A percentile compares a stretch with the other conserved stretches of the same genome.
Conservation (phyloP, 352 stramenopile species). For the Phytophthora sojae region DNA sequence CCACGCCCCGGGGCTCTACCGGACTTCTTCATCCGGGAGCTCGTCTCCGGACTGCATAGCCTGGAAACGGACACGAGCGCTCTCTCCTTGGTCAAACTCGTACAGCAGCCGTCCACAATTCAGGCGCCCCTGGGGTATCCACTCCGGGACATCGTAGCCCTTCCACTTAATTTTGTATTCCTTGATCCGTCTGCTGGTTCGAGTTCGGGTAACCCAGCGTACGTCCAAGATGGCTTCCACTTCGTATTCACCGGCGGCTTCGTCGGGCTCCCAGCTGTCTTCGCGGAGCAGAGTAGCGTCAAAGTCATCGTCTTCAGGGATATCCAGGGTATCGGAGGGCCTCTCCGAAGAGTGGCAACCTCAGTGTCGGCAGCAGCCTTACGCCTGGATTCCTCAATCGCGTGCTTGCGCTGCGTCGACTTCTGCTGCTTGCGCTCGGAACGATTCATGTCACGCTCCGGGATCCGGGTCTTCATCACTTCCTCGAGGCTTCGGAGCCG, state of each 20-base stretch:
- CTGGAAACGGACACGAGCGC: not conserved
- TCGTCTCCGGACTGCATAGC: not conserved
- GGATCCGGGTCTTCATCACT: too few species aligned
- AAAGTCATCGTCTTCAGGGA: slow-evolving; percentile 1
- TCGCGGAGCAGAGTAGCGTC: not conserved
- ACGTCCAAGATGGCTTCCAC: slow-evolving; percentile 9
- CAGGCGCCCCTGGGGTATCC: not conserved
- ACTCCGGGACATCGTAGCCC: slow-evolving; percentile 1
- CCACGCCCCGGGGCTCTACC: not conserved
- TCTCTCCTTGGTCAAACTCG: slow-evolving; percentile 3
- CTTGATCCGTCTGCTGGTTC: not conserved
- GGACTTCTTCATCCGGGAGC: not conserved
- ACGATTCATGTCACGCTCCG: too few species aligned
- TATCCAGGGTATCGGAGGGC: not conserved
- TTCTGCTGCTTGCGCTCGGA: too few species aligned
- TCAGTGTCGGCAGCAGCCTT: too few species aligned
- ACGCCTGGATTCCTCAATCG: too few species aligned
- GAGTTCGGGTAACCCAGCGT: not conserved
- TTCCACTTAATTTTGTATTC: slow-evolving; percentile 10
- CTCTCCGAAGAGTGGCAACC: too few species aligned
- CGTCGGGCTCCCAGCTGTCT: slow-evolving; percentile 4
- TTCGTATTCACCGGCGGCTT: slow-evolving; percentile 4
- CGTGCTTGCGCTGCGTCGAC: too few species aligned
- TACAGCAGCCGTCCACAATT: slow-evolving; percentile 6
- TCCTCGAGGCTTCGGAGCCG: too few species aligned